Evolutionary conservation across 768 basidiomycete species (phyloP).

Genomic region (Boletellus ananiceps): DNA sequence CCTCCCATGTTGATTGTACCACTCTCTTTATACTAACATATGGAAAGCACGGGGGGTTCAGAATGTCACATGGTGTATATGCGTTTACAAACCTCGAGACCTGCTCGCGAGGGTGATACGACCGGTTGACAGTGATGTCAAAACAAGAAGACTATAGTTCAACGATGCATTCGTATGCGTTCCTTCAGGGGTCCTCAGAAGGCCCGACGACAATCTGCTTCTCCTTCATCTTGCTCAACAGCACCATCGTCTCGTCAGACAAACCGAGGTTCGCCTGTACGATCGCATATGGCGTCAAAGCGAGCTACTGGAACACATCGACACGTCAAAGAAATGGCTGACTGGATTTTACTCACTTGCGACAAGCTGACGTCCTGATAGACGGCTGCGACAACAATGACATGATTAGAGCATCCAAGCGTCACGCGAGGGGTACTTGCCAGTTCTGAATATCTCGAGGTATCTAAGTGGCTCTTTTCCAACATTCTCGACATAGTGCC

Average conservation of each 20-base stretch:
- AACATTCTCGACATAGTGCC: slow-evolving; percentile 53
- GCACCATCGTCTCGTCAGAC: slow-evolving; percentile 33
- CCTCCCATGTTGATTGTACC: slow-evolving; percentile 38
- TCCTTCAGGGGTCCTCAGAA: neutral
- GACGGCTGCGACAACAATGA: slow-evolving; percentile 8
- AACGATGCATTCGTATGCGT: too few species aligned
- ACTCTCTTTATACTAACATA: neutral
- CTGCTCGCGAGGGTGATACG: too few species aligned
- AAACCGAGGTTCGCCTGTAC: slow-evolving; percentile 44
- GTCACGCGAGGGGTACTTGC: slow-evolving; percentile 15
- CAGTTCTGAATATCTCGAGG: slow-evolving; percentile 46
- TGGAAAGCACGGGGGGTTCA: too few species aligned
- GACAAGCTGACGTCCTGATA: slow-evolving; percentile 39
- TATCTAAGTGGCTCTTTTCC: slow-evolving; percentile 46
- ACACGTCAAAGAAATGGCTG: too few species aligned
- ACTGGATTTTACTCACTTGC: slow-evolving; percentile 32
- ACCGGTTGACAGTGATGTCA: too few species aligned
- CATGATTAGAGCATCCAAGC: neutral
- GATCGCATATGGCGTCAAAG: slow-evolving; percentile 42
- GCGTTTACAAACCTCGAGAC: too few species aligned
- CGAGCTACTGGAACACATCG: slow-evolving; percentile 34
- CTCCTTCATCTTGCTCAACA: slow-evolving; percentile 33
- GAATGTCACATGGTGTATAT: too few species aligned
- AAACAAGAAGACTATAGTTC: too few species aligned
- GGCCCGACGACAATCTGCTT: slow-evolving; percentile 35